Base-by-base conservation (phyloP, 306 rosid species). In the Ormosia emarginata region DNA sequence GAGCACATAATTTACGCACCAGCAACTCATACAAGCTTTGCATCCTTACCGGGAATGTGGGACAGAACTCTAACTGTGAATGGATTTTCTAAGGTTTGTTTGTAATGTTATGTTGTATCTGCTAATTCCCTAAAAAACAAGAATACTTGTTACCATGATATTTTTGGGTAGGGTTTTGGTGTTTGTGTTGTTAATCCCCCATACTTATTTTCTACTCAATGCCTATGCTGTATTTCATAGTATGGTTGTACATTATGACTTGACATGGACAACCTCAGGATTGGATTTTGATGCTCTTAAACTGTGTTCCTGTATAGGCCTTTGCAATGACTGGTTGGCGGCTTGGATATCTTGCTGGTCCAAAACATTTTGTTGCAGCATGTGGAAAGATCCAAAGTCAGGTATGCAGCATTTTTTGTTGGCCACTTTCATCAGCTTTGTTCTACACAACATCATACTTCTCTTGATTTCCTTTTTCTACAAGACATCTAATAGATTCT, bases 301-400 rank as follows among this genome's bases (percentile, higher is more conserved):
- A 24, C 34, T 88, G 71, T 50, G 43, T 79, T 57, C 24, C 58
- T 72, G 75, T 76, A 24, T 24, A 93, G 99, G 90, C 98, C 73
- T 96, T 93, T 86, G 99, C 98, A 61, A 96, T 96, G 99, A 96
- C 99, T 63, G 99, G 99, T 84, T 96, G 98, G 99, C 88, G 99
- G 47, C 97, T 93, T 81, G 98, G 99, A 75, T 96, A 93, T 88
- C 2, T 96, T 68, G 98, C 98, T 80, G 99, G 97, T 78, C 98
- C 99, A 47, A 96, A 92, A 81, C 98, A 96, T 86, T 96, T 93
- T 80, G 83, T 91, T 55, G 53, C 91, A 3, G 99, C 99, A 14
- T 91, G 97, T 52, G 89, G 84, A 81, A 96, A 96, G 87, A 77
- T 96, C 67, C 99, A 96, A 86, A 93, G 98, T 90, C 99, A 93